Percentiles rank a stretch among this genome's conserved stretches.
Conservation (phyloP, 2,329 filamentous ascomycete species). For the Annulohypoxylon truncatum region DNA sequence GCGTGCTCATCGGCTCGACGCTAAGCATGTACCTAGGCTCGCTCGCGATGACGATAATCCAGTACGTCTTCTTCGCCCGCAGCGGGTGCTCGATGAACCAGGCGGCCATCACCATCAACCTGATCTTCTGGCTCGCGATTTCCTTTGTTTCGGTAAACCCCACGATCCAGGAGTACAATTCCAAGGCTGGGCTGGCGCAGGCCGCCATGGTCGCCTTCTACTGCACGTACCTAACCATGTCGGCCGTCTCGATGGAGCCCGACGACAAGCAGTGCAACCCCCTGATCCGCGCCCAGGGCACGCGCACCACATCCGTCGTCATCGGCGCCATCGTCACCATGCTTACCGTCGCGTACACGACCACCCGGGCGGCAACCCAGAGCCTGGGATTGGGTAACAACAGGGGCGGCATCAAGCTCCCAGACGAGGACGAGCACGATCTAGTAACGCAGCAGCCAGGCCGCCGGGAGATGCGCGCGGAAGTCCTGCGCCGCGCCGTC, state of each 20-base stretch:
- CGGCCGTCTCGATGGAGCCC: constrained; percentile 97
- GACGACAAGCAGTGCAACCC: constrained; percentile 95
- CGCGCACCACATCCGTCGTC: constrained; percentile 88
- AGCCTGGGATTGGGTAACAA: constrained; percentile 77
- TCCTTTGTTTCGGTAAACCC: constrained; percentile 91
- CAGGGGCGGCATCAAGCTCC: constrained; percentile 68
- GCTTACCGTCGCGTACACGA: constrained; percentile 96
- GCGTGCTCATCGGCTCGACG: constrained; percentile 89
- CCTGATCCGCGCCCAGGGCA: constrained; percentile 84
- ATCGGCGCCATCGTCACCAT: constrained; percentile 96
- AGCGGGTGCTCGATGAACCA: constrained; percentile 94
- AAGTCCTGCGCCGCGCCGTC: constrained; percentile 89
- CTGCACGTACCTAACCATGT: constrained; percentile 98
- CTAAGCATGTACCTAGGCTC: constrained; percentile 93
- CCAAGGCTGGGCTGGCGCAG: constrained; percentile 94
- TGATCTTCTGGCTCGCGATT: constrained; percentile 83
- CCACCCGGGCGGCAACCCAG: constrained; percentile 94
- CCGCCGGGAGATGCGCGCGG: constrained; percentile 91
- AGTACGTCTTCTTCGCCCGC: constrained; percentile 95
- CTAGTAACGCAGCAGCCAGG: constrained; percentile 87
- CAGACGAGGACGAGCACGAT: constrained; percentile 83
- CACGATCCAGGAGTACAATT: constrained; percentile 88
- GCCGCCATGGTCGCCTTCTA: constrained; percentile 97
- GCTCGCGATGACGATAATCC: constrained; percentile 92
- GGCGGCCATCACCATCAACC: constrained; percentile 92